Percentiles rank a stretch among this genome's conserved stretches.
Evolutionary conservation across 2,329 filamentous ascomycete species (phyloP).

Genomic region (Sclerotinia minor): DNA sequence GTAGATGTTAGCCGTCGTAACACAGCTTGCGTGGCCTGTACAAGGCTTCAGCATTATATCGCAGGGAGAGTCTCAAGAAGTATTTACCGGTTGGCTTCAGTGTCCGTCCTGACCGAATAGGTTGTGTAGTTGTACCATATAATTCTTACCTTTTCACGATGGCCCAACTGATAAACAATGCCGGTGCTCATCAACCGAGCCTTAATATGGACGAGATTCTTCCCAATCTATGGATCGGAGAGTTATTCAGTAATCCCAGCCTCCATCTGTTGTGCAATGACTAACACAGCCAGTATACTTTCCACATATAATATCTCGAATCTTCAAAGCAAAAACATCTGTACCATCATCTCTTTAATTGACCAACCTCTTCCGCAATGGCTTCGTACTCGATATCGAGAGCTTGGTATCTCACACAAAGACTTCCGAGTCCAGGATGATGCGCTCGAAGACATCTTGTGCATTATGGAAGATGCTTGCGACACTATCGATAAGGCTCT

Average conservation of each 20-base stretch:
- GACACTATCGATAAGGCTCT: background rate
- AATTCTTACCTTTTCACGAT: background rate
- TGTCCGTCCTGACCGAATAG: no score
- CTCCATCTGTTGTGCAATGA: background rate
- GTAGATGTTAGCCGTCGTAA: no score
- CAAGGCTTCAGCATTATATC: no score
- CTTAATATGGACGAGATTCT: constrained; percentile 5
- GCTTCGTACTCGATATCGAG: constrained; percentile 1
- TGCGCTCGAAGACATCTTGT: background rate
- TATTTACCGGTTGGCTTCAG: no score
- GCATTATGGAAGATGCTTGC: background rate
- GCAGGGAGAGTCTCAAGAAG: no score
- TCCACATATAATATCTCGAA: background rate
- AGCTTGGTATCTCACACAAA: background rate
- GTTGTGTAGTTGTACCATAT: no score
- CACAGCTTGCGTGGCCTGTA: no score
- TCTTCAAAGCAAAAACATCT: constrained; percentile 6
- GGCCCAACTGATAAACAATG: background rate
- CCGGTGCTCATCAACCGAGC: background rate
- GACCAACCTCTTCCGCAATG: constrained; percentile 10
- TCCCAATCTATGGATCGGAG: constrained; percentile 1
- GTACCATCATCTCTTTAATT: background rate
- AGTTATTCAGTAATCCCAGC: background rate
- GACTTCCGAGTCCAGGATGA: constrained; percentile 9
- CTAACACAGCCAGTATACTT: background rate